A percentile compares a stretch with the other conserved stretches of the same genome.
phyloP scores from a whole-genome alignment of 306 rosid species.

The Adenanthera pavonina region DNA sequence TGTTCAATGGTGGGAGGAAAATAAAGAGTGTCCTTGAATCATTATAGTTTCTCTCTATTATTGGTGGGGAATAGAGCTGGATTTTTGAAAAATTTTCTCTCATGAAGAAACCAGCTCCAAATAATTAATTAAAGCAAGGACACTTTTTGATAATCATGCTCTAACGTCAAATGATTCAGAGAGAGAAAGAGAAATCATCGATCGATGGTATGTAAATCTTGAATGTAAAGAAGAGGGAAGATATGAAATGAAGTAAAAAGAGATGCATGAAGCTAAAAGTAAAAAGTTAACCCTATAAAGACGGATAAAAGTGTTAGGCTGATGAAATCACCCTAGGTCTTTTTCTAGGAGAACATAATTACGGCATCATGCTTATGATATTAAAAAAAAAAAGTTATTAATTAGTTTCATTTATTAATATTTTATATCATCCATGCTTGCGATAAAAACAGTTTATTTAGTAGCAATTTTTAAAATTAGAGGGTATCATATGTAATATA shows the following conservation, averaged over 20 bases:
- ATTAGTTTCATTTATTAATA: background rate
- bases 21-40: slow-evolving; percentile 48
- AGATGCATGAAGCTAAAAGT: slow-evolving; percentile 33
- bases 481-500: too few species aligned
- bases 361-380: slow-evolving; percentile 51
- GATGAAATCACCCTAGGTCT: slow-evolving; percentile 53
- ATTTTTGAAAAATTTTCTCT: slow-evolving; percentile 50
- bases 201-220: slow-evolving; percentile 22
- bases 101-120: slow-evolving; percentile 65
- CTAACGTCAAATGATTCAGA: slow-evolving; percentile 39
- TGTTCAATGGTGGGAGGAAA: slow-evolving; percentile 40
- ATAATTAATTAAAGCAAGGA: slow-evolving; percentile 51
- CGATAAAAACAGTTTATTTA: too few species aligned
- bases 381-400: background rate
- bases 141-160: slow-evolving; percentile 72
- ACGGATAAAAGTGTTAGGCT: slow-evolving; percentile 41
- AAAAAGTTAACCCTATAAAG: slow-evolving; percentile 29
- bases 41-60: slow-evolving; percentile 56
- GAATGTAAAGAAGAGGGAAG: slow-evolving; percentile 49
- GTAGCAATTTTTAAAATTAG: too few species aligned
- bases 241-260: slow-evolving; percentile 47
- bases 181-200: background rate
- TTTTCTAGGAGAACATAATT: slow-evolving; percentile 59
- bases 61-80: slow-evolving; percentile 55
- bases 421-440: background rate